These are phyloP conservation scores for Medicago arabica DNA, from an alignment of 306 rosid genomes.

Conservation along the genomic window DNA sequence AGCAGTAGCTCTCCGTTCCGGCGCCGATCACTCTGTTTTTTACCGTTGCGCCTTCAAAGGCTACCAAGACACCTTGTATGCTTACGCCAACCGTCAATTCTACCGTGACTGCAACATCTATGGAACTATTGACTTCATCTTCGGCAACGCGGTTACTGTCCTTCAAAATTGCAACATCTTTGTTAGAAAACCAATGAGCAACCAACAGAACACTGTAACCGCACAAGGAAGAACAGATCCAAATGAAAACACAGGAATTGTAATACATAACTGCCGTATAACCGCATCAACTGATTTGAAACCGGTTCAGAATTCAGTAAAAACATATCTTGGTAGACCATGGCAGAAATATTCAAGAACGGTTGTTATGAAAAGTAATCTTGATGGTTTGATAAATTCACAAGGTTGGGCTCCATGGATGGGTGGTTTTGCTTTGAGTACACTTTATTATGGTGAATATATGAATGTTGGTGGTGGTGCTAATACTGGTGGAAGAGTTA, in stretches of 20 bases:
- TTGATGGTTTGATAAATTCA: constrained; percentile 55
- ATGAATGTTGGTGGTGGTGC: constrained; percentile 73
- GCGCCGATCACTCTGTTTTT: constrained; percentile 69
- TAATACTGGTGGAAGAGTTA: constrained; percentile 62
- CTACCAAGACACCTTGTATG: constrained; percentile 84
- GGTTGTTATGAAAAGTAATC: constrained; percentile 62
- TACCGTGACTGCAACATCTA: constrained; percentile 78
- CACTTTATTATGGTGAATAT: constrained; percentile 71
- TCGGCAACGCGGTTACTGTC: constrained; percentile 59
- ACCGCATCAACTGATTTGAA: constrained; percentile 54
- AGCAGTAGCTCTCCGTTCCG: constrained; percentile 79
- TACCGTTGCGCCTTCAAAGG: constrained; percentile 79
- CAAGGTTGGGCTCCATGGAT: constrained; percentile 79
- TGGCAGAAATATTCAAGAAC: constrained; percentile 78
- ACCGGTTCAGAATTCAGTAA: constrained; percentile 39
- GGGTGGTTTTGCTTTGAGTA: constrained; percentile 62
- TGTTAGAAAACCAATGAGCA: constrained; percentile 54
- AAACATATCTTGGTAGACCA: constrained; percentile 74
- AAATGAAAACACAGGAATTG: constrained; percentile 73
- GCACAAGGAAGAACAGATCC: constrained; percentile 77
- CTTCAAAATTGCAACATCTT: constrained; percentile 75
- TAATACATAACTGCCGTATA: constrained; percentile 58
- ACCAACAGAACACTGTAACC: constrained; percentile 66
- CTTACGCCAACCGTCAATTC: constrained; percentile 72
- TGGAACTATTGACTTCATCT: constrained; percentile 85